Evolutionary conservation across 805 yeast species (phyloP).

Genomic region (Starmerella vitae): DNA sequence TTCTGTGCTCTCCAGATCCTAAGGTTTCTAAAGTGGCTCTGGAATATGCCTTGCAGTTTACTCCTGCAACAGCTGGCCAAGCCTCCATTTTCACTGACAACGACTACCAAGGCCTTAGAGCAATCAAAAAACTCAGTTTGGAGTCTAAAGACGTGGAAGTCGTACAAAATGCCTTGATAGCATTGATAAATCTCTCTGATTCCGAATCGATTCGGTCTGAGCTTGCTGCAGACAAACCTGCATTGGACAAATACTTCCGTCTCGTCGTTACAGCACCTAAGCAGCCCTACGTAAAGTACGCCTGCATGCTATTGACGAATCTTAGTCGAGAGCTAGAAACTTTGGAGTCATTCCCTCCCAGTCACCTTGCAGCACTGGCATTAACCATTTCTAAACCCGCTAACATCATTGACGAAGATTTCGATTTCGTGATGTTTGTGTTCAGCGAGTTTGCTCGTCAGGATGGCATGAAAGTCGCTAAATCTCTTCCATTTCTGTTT

Average conservation of each 20-base stretch:
- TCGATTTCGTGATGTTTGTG: conserved; percentile 71
- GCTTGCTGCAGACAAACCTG: conserved; percentile 51
- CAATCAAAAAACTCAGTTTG: conserved; percentile 36
- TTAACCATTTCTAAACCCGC: conserved; percentile 52
- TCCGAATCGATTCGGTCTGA: conserved; percentile 48
- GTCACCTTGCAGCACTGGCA: conserved; percentile 42
- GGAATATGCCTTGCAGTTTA: conserved; percentile 64
- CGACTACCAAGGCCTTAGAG: conserved; percentile 55
- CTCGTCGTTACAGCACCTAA: conserved; percentile 46
- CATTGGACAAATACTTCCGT: conserved; percentile 33
- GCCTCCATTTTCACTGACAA: conserved; percentile 55
- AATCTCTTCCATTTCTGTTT: conserved; percentile 61
- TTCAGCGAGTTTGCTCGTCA: conserved; percentile 84
- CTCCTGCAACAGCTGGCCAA: conserved; percentile 44
- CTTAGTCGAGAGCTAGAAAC: conserved; percentile 65
- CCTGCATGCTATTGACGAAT: conserved; percentile 73
- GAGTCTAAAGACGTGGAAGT: conserved; percentile 25
- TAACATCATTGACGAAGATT: conserved; percentile 42
- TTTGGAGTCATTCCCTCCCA: conserved; percentile 39
- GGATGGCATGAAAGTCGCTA: conserved; percentile 29
- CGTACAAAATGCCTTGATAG: conserved; percentile 54
- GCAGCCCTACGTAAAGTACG: conserved; percentile 4
- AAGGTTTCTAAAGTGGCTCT: conserved; percentile 73
- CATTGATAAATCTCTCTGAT: conserved; percentile 70
- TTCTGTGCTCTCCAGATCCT: conserved; percentile 68